Evolutionary conservation across 2,329 filamentous ascomycete species (phyloP).

Genomic region (Pyrenochaeta sp.): DNA sequence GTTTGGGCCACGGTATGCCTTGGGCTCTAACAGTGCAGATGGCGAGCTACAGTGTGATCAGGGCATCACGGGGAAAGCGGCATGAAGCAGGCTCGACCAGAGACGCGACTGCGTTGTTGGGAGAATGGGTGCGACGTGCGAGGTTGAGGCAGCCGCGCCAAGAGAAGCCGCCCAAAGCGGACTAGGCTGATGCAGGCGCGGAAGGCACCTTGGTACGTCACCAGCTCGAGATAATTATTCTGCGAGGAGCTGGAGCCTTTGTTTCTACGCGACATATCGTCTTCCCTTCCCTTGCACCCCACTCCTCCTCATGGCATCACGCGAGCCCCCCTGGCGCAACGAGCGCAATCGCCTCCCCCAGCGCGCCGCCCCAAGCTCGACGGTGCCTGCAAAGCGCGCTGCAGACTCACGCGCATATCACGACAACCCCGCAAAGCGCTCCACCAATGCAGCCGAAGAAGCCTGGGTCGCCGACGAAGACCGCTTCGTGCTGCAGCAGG

Average conservation of each 20-base stretch:
- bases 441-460: conserved; percentile 56
- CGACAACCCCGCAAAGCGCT: conserved; percentile 50
- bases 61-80: no score
- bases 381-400: conserved; percentile 52
- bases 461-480: conserved; percentile 93
- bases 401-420: conserved; percentile 53
- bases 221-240: conserved; percentile 23
- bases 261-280: no score
- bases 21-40: neutral
- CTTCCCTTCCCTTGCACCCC: no score
- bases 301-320: conserved; percentile 44
- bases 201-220: conserved; percentile 27
- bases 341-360: conserved; percentile 27
- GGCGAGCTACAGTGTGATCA: neutral
- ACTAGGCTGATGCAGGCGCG: conserved; percentile 8
- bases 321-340: conserved; percentile 44
- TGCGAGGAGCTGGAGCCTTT: conserved; percentile 1
- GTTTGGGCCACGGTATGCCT: neutral
- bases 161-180: conserved; percentile 6
- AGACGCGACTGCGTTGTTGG: conserved; percentile 1
- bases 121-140: neutral
- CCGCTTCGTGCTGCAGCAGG: conserved; percentile 92
- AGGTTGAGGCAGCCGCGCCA: conserved; percentile 21
- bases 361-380: conserved; percentile 32
- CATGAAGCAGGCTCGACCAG: no score